Percentiles rank a stretch among this genome's conserved stretches.
phyloP scores from a whole-genome alignment of 2,329 filamentous ascomycete genomes.

The Phaeosphaeriaceae sp. region DNA sequence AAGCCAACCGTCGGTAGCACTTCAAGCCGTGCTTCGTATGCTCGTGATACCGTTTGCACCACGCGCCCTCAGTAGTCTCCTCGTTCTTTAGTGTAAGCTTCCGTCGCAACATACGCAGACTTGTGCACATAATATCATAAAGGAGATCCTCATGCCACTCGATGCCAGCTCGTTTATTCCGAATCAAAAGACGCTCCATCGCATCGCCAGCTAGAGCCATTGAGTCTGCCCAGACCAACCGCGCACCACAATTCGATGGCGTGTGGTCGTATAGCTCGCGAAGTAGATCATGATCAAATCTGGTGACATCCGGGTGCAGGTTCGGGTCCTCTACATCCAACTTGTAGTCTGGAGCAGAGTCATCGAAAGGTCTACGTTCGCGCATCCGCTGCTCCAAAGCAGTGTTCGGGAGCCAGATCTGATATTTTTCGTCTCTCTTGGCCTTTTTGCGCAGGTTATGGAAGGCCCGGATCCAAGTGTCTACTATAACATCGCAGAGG shows the following conservation, averaged over 20 bases:
- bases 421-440: neutral
- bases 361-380: slow-evolving; percentile 7
- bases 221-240: slow-evolving; percentile 42
- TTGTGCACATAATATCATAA: slow-evolving; percentile 34
- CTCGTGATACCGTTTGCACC: slow-evolving; percentile 43
- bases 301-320: slow-evolving; percentile 15
- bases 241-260: slow-evolving; percentile 22
- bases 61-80: slow-evolving; percentile 30
- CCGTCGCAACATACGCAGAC: slow-evolving; percentile 26
- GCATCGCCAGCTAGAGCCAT: slow-evolving; percentile 32
- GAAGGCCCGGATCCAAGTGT: slow-evolving; percentile 1
- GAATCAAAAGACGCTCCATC: slow-evolving; percentile 12
- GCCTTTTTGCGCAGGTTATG: neutral
- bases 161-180: neutral
- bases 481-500: neutral
- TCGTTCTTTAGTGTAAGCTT: slow-evolving; percentile 42
- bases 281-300: slow-evolving; percentile 18
- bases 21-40: slow-evolving; percentile 23
- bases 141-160: slow-evolving; percentile 23
- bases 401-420: neutral
- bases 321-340: slow-evolving; percentile 13
- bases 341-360: slow-evolving; percentile 10
- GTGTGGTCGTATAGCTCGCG: slow-evolving; percentile 33
- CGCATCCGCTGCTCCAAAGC: neutral
- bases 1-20: slow-evolving; percentile 34